These are phyloP conservation scores for Cutaneotrichosporon sp. DNA, from an alignment of 1,284 basidiomycete genomes.

Conservation along the genomic window DNA sequence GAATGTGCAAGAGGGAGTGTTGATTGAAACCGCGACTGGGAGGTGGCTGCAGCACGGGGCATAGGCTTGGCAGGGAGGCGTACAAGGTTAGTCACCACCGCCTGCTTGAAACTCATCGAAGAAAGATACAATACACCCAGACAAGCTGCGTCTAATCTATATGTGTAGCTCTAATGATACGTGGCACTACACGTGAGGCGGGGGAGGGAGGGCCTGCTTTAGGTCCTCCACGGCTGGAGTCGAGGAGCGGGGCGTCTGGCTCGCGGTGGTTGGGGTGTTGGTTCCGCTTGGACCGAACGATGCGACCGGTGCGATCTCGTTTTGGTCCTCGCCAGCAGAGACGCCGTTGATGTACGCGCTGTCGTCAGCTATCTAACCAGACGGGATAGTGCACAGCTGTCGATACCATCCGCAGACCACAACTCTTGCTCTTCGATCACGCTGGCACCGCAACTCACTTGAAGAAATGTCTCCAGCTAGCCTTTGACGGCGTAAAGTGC, in stretches of 20 bases:
- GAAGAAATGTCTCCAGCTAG: slow-evolving; percentile 48
- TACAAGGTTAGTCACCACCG: too few relatives aligned
- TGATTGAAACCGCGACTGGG: too few relatives aligned
- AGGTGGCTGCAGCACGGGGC: too few relatives aligned
- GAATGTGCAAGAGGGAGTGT: too few relatives aligned
- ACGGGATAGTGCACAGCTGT: too few relatives aligned
- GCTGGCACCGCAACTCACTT: too few relatives aligned
- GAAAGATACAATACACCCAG: neutral
- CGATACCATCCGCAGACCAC: too few relatives aligned
- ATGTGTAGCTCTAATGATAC: neutral
- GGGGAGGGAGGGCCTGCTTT: neutral
- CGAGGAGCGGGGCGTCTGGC: slow-evolving; percentile 11
- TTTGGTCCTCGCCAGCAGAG: slow-evolving; percentile 35
- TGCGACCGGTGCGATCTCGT: slow-evolving; percentile 36
- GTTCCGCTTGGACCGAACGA: slow-evolving; percentile 35
- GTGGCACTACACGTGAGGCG: neutral
- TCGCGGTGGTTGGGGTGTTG: slow-evolving; percentile 23
- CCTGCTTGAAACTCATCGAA: too few relatives aligned
- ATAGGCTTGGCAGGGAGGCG: too few relatives aligned
- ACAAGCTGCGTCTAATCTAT: slow-evolving; percentile 3
- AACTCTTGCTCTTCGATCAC: too few relatives aligned
- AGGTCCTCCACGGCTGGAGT: slow-evolving; percentile 4
- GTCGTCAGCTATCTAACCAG: too few relatives aligned
- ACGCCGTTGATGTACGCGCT: slow-evolving; percentile 48
- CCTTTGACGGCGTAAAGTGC: slow-evolving; percentile 47